Conservation (phyloP, 176 grass and related monocot species). For the Oryza punctata region DNA sequence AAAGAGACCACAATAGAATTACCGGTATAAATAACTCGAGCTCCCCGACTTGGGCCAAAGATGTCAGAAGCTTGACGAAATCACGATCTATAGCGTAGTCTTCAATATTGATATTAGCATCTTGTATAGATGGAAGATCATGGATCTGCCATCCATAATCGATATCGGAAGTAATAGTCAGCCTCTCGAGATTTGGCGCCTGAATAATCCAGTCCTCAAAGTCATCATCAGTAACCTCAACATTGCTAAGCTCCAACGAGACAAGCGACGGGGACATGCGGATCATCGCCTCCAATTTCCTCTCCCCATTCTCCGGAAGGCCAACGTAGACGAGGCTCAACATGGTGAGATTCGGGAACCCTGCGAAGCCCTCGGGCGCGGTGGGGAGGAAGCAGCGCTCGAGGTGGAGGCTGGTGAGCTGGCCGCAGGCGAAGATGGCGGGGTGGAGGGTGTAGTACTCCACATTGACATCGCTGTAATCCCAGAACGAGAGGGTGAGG, state of each 20-base stretch:
- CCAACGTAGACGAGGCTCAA: background rate
- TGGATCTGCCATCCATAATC: background rate
- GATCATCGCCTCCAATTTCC: background rate
- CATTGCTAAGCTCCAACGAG: background rate
- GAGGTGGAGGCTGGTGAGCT: background rate
- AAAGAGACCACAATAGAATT: background rate
- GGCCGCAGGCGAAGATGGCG: background rate
- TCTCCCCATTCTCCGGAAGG: background rate
- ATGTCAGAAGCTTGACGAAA: constrained; percentile 4
- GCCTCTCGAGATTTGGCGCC: background rate
- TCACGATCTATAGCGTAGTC: background rate
- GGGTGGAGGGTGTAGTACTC: background rate
- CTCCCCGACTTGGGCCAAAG: background rate
- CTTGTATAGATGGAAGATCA: background rate
- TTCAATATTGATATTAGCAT: background rate
- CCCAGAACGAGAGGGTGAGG: background rate
- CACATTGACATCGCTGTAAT: background rate
- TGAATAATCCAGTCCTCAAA: background rate
- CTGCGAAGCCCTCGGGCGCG: background rate
- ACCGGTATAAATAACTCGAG: constrained; percentile 1
- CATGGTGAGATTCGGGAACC: background rate
- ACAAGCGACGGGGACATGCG: background rate
- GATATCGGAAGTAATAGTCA: background rate
- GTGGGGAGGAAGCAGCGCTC: background rate
- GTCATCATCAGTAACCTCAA: background rate